Evolutionary conservation across 768 basidiomycete species (phyloP).

Genomic region (Tulasnella sp.): DNA sequence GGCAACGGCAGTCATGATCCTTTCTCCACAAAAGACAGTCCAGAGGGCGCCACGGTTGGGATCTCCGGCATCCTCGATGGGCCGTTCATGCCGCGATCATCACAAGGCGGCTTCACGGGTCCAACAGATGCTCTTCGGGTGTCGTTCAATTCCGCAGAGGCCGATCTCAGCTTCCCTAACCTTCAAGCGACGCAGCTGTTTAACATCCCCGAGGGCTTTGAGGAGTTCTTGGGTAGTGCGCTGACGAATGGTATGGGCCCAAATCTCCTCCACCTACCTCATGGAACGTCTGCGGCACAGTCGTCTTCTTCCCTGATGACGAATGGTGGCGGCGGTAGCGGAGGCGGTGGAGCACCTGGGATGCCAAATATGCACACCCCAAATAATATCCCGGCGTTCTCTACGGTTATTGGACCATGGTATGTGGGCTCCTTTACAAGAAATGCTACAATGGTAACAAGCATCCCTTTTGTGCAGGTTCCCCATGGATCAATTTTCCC

Average conservation of each 20-base stretch:
- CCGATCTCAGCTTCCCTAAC: slow-evolving; percentile 19
- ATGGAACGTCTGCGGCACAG: background rate
- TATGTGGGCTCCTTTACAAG: background rate
- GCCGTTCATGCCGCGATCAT: background rate
- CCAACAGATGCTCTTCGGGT: slow-evolving; percentile 12
- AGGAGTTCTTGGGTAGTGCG: slow-evolving; percentile 18
- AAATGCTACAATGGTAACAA: background rate
- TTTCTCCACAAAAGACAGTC: slow-evolving; percentile 9
- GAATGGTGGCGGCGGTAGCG: background rate
- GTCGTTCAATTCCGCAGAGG: slow-evolving; percentile 19
- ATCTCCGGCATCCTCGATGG: slow-evolving; percentile 19
- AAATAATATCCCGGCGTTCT: background rate
- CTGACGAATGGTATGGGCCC: background rate
- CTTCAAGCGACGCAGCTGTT: slow-evolving; percentile 15
- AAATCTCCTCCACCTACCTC: background rate
- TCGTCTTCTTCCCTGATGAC: background rate
- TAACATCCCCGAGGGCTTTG: slow-evolving; percentile 18
- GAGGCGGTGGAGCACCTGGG: background rate
- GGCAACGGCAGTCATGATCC: background rate
- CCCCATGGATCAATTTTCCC: slow-evolving; percentile 14
- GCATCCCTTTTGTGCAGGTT: slow-evolving; percentile 1
- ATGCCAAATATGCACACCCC: background rate
- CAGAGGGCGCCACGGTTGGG: slow-evolving; percentile 17
- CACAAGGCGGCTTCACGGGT: background rate
- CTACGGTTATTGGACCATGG: slow-evolving; percentile 15